Base-by-base conservation (phyloP, 495 filamentous ascomycete genomes). In the Neurospora tetraspora region DNA sequence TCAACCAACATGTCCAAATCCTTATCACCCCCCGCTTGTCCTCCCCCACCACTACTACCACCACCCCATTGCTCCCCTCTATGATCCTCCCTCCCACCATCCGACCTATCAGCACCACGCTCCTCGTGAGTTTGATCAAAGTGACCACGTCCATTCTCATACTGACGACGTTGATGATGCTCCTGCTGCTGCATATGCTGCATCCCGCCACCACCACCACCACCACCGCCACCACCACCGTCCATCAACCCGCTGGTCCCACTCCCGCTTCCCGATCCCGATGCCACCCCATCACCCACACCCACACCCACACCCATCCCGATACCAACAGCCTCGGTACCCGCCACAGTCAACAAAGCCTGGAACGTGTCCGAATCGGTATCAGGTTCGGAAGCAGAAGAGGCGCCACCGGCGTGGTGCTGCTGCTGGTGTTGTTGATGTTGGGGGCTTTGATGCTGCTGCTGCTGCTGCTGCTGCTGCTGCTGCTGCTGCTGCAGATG, bases 1-100 rank as follows among this genome's bases (percentile, higher is more conserved):
- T 86, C 84, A 70, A 88, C 85, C 37, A 88, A 71, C 86, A 88
- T 87, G 71, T 86, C 85, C 68, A 88, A 74, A 74, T 87, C 86
- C 40, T 79, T 80, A 71, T 87, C 53, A 16, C 1, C 80, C 34
- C 34, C 34, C 34, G 34, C 53, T 61, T 61, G 53, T 61, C 5
- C 47, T 14, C 47, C 53, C 31, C 53, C 23, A 27, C 11, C 47
- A 23, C 20, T 14, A 61, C 53, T 31, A 61, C 53, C 20, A 27
- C 12, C 53, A 14, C 23, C 27, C 6, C 23, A 2, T 31, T 31
- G 23, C 12, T 31, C 27, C 11, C 53, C 27, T 12, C 12, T 31
- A 27, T 31, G 23, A 27, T 61, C 23, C 7, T 16, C 14, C 23
- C 11, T 31, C 5, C 23, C 23, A 61, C 11, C 6, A 3, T 61